These are phyloP conservation scores for Fusarium oligoseptatum DNA, from an alignment of 2,329 filamentous ascomycete species.

Conservation along the genomic window DNA sequence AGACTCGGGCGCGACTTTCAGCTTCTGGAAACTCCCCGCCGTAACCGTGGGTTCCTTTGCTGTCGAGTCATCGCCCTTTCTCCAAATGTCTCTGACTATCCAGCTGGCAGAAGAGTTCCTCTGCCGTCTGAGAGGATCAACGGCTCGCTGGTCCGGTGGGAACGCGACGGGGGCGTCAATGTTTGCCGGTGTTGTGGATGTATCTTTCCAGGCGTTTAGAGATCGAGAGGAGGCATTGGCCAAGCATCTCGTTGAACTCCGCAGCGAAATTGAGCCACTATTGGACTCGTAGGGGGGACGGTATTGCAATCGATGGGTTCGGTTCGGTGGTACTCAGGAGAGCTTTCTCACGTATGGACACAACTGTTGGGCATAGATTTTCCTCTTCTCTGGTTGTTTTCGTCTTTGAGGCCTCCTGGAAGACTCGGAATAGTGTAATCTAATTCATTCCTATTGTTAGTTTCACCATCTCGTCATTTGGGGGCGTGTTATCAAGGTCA, in stretches of 20 bases:
- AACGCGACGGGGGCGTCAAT: slow-evolving; percentile 46
- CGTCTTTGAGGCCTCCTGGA: background rate
- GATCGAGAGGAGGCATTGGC: slow-evolving; percentile 52
- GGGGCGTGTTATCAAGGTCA: background rate
- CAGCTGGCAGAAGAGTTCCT: slow-evolving; percentile 59
- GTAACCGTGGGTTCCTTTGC: slow-evolving; percentile 58
- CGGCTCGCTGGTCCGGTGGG: slow-evolving; percentile 46
- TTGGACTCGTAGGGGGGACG: slow-evolving; percentile 42
- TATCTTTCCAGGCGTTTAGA: slow-evolving; percentile 49
- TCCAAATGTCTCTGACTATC: slow-evolving; percentile 59
- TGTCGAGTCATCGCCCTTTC: slow-evolving; percentile 55
- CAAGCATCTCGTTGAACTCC: slow-evolving; percentile 50
- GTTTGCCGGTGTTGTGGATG: slow-evolving; percentile 51
- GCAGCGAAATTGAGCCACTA: slow-evolving; percentile 51
- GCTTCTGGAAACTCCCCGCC: slow-evolving; percentile 56
- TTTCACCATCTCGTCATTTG: background rate
- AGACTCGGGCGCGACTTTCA: slow-evolving; percentile 47
- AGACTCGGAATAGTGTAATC: background rate
- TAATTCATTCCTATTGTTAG: slow-evolving; percentile 28
- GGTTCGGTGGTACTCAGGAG: background rate
- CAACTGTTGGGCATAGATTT: slow-evolving; percentile 15
- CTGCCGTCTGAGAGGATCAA: slow-evolving; percentile 51
- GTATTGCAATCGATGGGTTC: slow-evolving; percentile 2
- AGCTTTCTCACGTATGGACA: background rate
- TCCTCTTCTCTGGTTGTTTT: background rate